Evolutionary conservation across 75 land plant species (phyloP).

Genomic region (Cupressus sempervirens): DNA sequence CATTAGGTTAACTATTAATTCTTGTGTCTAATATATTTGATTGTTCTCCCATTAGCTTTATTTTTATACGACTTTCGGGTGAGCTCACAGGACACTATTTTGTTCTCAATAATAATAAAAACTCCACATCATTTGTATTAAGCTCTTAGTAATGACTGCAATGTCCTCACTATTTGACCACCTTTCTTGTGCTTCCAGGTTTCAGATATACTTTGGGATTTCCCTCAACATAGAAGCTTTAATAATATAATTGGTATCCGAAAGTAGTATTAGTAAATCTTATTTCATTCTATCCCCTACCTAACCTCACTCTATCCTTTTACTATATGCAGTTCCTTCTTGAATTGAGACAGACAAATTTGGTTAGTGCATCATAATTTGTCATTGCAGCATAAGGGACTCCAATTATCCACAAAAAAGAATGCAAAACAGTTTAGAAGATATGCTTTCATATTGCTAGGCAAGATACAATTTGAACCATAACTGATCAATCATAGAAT

Average conservation of each 20-base stretch:
- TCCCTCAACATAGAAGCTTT: neutral
- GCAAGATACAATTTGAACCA: neutral
- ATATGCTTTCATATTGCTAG: neutral
- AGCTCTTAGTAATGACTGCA: too few species aligned
- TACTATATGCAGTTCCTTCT: neutral
- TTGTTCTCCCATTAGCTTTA: too few species aligned
- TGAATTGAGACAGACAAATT: neutral
- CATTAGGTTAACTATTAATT: too few species aligned
- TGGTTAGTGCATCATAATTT: neutral
- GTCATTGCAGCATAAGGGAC: neutral
- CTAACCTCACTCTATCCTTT: neutral
- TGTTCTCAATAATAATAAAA: too few species aligned
- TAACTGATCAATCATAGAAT: neutral
- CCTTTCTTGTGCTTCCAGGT: neutral
- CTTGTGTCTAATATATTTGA: too few species aligned
- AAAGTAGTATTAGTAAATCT: neutral
- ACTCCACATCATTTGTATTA: too few species aligned
- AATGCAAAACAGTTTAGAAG: neutral
- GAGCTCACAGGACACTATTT: too few species aligned
- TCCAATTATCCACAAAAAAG: neutral
- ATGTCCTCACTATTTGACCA: too few species aligned
- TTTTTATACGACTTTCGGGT: too few species aligned
- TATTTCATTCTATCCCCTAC: neutral
- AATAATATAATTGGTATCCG: too few species aligned
- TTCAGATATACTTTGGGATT: neutral